Evolutionary conservation across 768 basidiomycete genomes (phyloP), one percentile per base, ranked within the genome.

Genomic region (Phlegmacium glaucopus): DNA sequence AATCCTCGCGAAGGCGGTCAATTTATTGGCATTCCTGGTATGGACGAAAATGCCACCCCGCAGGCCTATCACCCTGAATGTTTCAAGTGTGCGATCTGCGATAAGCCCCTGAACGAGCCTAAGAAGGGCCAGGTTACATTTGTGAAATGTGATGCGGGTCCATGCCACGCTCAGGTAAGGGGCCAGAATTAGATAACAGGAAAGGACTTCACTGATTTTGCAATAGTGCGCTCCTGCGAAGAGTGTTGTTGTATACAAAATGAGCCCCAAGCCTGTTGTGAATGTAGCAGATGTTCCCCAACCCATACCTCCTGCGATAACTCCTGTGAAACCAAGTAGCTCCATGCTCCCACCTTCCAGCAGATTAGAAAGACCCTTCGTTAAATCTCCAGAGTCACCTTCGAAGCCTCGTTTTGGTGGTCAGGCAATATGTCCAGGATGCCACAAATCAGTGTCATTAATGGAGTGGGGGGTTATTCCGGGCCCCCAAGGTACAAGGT

Each of bases 391-490:
- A 39, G 39, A 53, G 11, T 53, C 52, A 4, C 51, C 62, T 6
- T 53, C 64, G 22, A 65, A 59, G 45, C 64, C 79, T 36, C 78
- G 81, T 5, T 86, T 85, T 57, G 85, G 84, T 10, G 74, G 76
- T 41, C 71, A 74, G 28, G 67, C 72, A n/a, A 54, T 72, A 22
- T 93, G 90, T 56, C 88, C 89, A 9, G 89, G 87, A 18, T 93
- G 90, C 62, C 72, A 71, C 44, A 81, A 78, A 55, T 60, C 78
- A 0, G 90, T 92, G 10, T 87, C 87, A 12, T 79, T 79, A 1
- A 91, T 93, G 89, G 90, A 92, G 58, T 74, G 79, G 48, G 90
- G 90, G 8, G 89, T 92, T 26, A 85, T 93, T 32, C 84, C 88
- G 22, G 90, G 90, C 4, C 90, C 90, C 17, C 84, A 87, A 50